Base-by-base conservation (phyloP, 768 basidiomycete species). In the Pulveroboletus frians region DNA sequence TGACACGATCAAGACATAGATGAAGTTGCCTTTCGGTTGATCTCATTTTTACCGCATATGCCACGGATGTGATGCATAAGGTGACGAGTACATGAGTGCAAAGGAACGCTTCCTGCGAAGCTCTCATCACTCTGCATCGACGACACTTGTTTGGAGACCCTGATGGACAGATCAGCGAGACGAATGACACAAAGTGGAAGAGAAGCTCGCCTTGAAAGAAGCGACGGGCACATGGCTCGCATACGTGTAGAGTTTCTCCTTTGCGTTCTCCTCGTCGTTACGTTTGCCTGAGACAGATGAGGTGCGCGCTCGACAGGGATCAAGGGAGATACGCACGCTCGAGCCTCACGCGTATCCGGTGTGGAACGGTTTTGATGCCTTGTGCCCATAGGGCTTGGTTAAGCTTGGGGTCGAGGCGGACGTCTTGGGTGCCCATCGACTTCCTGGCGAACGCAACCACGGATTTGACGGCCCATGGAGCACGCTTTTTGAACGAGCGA, bases 191-290 rank as follows among this genome's bases (percentile, higher is more conserved):
- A 23, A n/a, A 49, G 10, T 26, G 11, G 1, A 42, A 6, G 31
- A 29, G 18, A 38, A 29, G 65, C 84, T 52, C 50, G 85, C 93
- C 85, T 95, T 94, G 85, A 92, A 92, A 39, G 84, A 73, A 8
- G 70, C 62, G 39, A 91, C 89, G 39, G 82, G 76, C 48, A 96
- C 84, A 66, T 88, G 80, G 51, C 81, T 81, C 55, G 89, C 93
- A 68, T 92, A 91, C 27, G 90, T 94, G 79, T 75, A 97, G 49
- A 96, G 85, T 76, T 94, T 96, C 79, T 95, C 94, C 76, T 94
- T 96, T 51, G 96, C 95, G 62, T 85, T 88, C 78, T 99, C 95
- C 61, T 97, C 94, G 72, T 99, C 95, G 71, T 98, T 98, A 64
- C 96, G 89, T 77, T 94, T 95, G 63, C 95, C 89, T 93, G 60